Percentiles rank a stretch among this genome's conserved stretches.
Conservation (phyloP, 2,329 filamentous ascomycete species). For the Penicillium capsulatum region DNA sequence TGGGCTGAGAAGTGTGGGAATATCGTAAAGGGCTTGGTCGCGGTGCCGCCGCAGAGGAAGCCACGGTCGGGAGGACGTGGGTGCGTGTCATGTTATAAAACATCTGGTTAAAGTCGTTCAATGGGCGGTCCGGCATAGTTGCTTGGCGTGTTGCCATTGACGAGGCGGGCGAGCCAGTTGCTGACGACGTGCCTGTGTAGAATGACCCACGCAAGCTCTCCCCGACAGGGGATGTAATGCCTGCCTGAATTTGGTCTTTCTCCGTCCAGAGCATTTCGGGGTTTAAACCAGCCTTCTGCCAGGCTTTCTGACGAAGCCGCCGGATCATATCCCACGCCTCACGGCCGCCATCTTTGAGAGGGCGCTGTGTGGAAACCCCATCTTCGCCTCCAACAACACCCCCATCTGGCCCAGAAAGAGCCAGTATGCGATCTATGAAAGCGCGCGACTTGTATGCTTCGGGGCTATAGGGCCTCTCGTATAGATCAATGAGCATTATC, state of each 20-base stretch:
- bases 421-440: slow-evolving; percentile 46
- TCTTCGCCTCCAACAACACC: slow-evolving; percentile 46
- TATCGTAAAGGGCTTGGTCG: slow-evolving; percentile 26
- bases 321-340: slow-evolving; percentile 50
- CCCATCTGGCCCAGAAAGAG: slow-evolving; percentile 43
- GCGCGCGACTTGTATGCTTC: slow-evolving; percentile 45
- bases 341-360: slow-evolving; percentile 46
- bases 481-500: slow-evolving; percentile 49
- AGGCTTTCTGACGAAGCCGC: slow-evolving; percentile 45
- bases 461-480: slow-evolving; percentile 44
- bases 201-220: slow-evolving; percentile 15
- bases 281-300: slow-evolving; percentile 47
- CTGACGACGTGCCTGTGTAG: slow-evolving; percentile 9
- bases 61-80: slow-evolving; percentile 25
- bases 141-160: slow-evolving; percentile 1
- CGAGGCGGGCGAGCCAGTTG: slow-evolving; percentile 8
- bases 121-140: slow-evolving; percentile 13
- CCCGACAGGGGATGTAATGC: slow-evolving; percentile 23
- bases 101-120: slow-evolving; percentile 31
- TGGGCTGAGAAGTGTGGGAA: slow-evolving; percentile 17
- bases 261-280: slow-evolving; percentile 47
- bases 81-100: slow-evolving; percentile 37
- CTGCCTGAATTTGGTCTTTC: slow-evolving; percentile 41
- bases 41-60: slow-evolving; percentile 9
- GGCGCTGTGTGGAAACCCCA: slow-evolving; percentile 42